Conservation (phyloP, 176 grass and related monocot species). For the Luzula sylvatica region DNA sequence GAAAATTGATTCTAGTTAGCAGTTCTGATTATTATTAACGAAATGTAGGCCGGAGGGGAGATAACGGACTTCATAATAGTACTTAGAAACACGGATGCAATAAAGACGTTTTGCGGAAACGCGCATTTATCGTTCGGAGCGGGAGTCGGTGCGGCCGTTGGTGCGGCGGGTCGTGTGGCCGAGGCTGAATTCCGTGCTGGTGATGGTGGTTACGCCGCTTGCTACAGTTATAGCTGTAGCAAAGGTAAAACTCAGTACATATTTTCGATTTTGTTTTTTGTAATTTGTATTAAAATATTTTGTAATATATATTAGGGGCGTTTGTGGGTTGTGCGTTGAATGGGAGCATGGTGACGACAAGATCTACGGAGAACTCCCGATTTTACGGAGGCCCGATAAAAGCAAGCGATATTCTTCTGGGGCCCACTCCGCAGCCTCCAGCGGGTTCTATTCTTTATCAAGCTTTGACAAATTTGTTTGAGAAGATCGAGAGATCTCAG, state of each 20-base stretch:
- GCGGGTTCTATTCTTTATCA: conserved; percentile 50
- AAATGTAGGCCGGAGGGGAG: conserved; percentile 62
- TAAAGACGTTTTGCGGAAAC: conserved; percentile 82
- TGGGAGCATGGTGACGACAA: conserved; percentile 53
- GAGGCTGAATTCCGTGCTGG: conserved; percentile 86
- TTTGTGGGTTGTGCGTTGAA: conserved; percentile 79
- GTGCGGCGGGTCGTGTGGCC: conserved; percentile 61
- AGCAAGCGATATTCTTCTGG: conserved; percentile 81
- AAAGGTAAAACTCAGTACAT: too few relatives aligned
- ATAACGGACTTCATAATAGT: conserved; percentile 91
- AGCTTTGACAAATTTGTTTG: conserved; percentile 51
- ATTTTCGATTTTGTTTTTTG: too few relatives aligned
- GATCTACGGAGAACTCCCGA: conserved; percentile 40
- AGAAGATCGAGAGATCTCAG: conserved; percentile 34
- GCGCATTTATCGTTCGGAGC: conserved; percentile 74
- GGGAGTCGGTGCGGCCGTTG: conserved; percentile 73
- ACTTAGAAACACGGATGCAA: conserved; percentile 72
- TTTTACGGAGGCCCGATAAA: conserved; percentile 64
- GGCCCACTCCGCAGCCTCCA: conserved; percentile 42
- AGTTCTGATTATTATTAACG: too few relatives aligned
- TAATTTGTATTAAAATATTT: neutral
- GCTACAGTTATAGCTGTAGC: conserved; percentile 94
- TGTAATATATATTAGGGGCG: conserved; percentile 47
- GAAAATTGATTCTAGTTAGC: too few relatives aligned
- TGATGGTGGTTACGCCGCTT: conserved; percentile 81